Percentiles rank a stretch among this genome's conserved stretches.
Evolutionary conservation across 2,329 filamentous ascomycete genomes (phyloP).

Genomic region (Phialophora tarda): DNA sequence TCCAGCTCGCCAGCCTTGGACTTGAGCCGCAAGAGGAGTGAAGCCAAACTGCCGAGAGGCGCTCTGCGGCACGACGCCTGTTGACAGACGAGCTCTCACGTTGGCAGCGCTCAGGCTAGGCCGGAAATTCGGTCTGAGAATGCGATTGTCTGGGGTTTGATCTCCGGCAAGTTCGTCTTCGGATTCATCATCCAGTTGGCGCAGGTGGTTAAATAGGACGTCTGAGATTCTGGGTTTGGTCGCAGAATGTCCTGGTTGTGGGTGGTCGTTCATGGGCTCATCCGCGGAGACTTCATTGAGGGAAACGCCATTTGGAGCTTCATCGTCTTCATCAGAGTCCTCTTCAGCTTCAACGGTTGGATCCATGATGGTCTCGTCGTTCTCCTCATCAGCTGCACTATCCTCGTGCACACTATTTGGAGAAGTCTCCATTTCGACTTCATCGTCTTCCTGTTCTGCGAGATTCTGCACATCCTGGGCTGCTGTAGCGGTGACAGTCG

Average conservation of each 20-base stretch:
- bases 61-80: constrained; percentile 28
- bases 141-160: constrained; percentile 35
- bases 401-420: background rate
- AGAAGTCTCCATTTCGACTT: constrained; percentile 5
- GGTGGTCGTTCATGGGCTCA: background rate
- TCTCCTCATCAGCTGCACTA: background rate
- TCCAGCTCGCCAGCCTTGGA: constrained; percentile 67
- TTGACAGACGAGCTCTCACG: constrained; percentile 33
- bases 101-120: constrained; percentile 27
- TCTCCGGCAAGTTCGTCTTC: constrained; percentile 42
- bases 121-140: constrained; percentile 22
- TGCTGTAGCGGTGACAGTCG: background rate
- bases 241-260: background rate
- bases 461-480: constrained; percentile 4
- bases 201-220: constrained; percentile 26
- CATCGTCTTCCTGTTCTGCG: background rate
- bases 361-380: constrained; percentile 31
- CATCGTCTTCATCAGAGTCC: constrained; percentile 10
- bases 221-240: constrained; percentile 26
- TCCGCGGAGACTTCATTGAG: background rate
- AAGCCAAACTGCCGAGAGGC: constrained; percentile 57
- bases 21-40: constrained; percentile 66
- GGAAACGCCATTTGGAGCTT: background rate
- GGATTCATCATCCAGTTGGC: constrained; percentile 37
- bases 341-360: constrained; percentile 35